Evolutionary conservation across 179 eudicot species (phyloP), one percentile per base, ranked within the genome.

Genomic region (Sideroxylon spinosum): DNA sequence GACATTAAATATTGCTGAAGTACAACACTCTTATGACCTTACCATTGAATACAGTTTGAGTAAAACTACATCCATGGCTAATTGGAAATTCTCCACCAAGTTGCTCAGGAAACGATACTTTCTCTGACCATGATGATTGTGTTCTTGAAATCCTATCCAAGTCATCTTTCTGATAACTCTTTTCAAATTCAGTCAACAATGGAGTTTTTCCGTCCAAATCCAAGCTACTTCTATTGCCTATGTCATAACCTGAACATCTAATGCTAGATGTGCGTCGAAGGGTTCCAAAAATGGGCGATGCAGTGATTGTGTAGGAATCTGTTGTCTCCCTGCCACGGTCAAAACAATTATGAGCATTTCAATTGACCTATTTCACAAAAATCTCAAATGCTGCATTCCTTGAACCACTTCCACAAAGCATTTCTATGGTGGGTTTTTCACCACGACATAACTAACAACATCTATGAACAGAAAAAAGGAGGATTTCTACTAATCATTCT

Each of bases 21-120:
- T 37, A 37, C 3, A 52, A 52, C 16, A 52, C 56, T 14, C 56
- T 52, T 52, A 52, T 52, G 56, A 52, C 56, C 85, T 82, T 77
- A 92, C 98, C 92, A 71, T 94, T 94, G 82, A 94, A 89, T 64
- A 94, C 83, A 46, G 98, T 94, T 78, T 94, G 97, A 79, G 88
- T 82, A 32, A 90, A 84, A 82, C 86, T 92, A 79, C 98, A 94
- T 52, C 95, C 95, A 78, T 79, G 86, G 68, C 90, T 85, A 68
- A 87, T 73, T 0, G 95, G 97, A 53, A 92, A 78, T 80, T 94
- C 98, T 68, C 89, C 97, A 55, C 75, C 59, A 22, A 84, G 61
- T 82, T 52, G 56, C 56, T 85, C 86, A 19, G 85, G 84, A 66
- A 84, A 26, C 26, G 90, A 86, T 68, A 83, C 85, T 63, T 86